These are phyloP conservation scores for Arxiozyma slooffiae DNA, from an alignment of 1,139 yeast genomes.

Conservation along the genomic window DNA sequence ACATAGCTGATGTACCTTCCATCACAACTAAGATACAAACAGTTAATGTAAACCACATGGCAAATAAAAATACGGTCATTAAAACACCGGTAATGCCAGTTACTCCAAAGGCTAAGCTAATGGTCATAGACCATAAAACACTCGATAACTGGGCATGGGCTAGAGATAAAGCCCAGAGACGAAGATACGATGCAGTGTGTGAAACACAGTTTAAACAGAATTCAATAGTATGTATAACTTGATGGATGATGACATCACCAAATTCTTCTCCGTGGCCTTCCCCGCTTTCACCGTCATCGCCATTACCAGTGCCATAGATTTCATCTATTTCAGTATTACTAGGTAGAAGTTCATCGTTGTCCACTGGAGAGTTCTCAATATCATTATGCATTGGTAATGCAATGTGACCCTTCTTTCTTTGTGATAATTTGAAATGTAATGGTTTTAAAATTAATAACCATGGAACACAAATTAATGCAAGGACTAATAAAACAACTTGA, in stretches of 20 bases:
- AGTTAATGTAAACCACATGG: conserved; percentile 89
- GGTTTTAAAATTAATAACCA: conserved; percentile 89
- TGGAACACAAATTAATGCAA: conserved; percentile 87
- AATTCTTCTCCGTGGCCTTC: conserved; percentile 51
- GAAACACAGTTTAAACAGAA: conserved; percentile 95
- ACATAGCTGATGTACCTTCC: conserved; percentile 99
- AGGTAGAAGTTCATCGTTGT: conserved; percentile 13
- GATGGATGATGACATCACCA: conserved; percentile 94
- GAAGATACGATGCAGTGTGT: conserved; percentile 93
- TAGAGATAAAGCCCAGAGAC: conserved; percentile 93
- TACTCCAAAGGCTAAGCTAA: conserved; percentile 68
- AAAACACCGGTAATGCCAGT: conserved; percentile 63
- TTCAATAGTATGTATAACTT: conserved; percentile 96
- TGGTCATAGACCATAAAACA: conserved; percentile 94
- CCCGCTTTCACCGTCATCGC: conserved; percentile 35
- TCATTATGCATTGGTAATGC: conserved; percentile 26
- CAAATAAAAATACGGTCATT: conserved; percentile 70
- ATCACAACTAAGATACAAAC: conserved; percentile 84
- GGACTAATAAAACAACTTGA: conserved; percentile 60
- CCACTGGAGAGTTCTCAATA: conserved; percentile 3
- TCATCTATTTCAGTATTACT: conserved; percentile 14
- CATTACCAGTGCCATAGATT: conserved; percentile 13
- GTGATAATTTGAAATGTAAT: conserved; percentile 47
- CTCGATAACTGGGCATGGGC: conserved; percentile 95
- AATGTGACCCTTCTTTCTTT: conserved; percentile 26